Evolutionary conservation across 2,329 filamentous ascomycete genomes (phyloP).

Genomic region (Talaromyces sp.): DNA sequence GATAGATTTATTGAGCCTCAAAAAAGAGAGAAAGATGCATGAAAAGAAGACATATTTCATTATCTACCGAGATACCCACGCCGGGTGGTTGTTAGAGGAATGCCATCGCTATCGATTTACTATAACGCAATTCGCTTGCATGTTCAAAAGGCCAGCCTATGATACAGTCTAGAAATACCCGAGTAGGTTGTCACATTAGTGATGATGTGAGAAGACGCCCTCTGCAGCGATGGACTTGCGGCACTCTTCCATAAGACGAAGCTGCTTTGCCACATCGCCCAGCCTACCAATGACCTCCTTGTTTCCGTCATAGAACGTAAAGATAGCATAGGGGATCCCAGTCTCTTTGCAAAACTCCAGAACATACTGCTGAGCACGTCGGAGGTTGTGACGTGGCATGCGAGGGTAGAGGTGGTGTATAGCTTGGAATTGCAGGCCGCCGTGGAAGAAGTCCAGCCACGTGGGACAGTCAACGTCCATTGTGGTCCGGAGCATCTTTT

Average conservation of each 20-base stretch:
- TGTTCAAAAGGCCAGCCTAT: neutral
- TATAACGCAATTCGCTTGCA: constrained; percentile 5
- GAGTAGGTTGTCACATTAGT: constrained; percentile 17
- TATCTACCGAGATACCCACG: constrained; percentile 3
- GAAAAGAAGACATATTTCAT: constrained; percentile 8
- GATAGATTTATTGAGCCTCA: neutral
- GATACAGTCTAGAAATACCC: neutral
- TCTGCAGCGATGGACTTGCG: constrained; percentile 52
- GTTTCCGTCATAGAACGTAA: constrained; percentile 83
- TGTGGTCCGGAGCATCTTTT: constrained; percentile 87
- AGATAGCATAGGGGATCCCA: constrained; percentile 80
- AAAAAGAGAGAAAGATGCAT: neutral
- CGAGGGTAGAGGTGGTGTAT: constrained; percentile 85
- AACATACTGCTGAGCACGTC: constrained; percentile 73
- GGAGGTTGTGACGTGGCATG: constrained; percentile 82
- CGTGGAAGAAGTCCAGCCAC: constrained; percentile 89
- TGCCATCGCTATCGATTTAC: constrained; percentile 9
- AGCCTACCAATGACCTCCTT: constrained; percentile 75
- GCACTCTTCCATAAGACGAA: constrained; percentile 75
- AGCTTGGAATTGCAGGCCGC: constrained; percentile 85
- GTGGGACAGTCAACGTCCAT: constrained; percentile 89
- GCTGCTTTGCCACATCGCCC: constrained; percentile 78
- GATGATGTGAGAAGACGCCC: constrained; percentile 37
- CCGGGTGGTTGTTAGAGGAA: neutral
- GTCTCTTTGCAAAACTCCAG: constrained; percentile 81